Evolutionary conservation across 768 basidiomycete genomes (phyloP), one percentile per base, ranked within the genome.

Genomic region (Gloeostereum incarnatum): DNA sequence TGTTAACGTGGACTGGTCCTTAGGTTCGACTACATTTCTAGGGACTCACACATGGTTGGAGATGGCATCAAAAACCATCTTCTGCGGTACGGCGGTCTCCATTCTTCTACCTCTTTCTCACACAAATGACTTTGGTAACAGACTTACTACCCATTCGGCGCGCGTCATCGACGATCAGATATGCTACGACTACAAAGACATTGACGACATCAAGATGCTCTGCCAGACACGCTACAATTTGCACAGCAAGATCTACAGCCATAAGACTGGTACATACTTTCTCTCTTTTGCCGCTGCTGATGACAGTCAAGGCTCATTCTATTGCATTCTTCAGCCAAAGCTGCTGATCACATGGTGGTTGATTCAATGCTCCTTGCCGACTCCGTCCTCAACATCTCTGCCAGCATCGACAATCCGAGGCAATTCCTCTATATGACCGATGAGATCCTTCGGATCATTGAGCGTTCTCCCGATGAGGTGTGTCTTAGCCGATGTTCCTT

Each of bases 341-440:
- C 83, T 0, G 80, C 89, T 36, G 88, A 88, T 53, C 73, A 80
- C 49, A 90, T 90, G 88, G 62, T 90, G n/a, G 66, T 86, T 10
- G 87, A 90, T 46, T 83, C 71, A 0, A 65, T 91, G n/a, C 57
- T 79, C 1, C 58, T 60, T 0, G 88, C 88, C 0, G 82, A 91
- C 25, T 69, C 75, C 0, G 40, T 69, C 41, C 53, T 89, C 52
- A 64, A 75, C 31, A 69, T 90, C 34, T 75, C 81, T 0, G 53
- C 65, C 1, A 59, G 61, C 4, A 67, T 88, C 11, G 53, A 66
- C 19, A 54, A 83, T 13, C 78, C 85, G 0, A 60, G 71, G 38
- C 61, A 66, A 38, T 89, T 73, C 40, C 47, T 88, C 2, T 61
- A 68, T 41, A 63, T 90, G 2, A 87, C 81, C 0, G 88, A 91